Percentiles rank a stretch among this genome's conserved stretches.
Conservation (phyloP, 2,329 filamentous ascomycete genomes). For the Fusarium kyushuense region DNA sequence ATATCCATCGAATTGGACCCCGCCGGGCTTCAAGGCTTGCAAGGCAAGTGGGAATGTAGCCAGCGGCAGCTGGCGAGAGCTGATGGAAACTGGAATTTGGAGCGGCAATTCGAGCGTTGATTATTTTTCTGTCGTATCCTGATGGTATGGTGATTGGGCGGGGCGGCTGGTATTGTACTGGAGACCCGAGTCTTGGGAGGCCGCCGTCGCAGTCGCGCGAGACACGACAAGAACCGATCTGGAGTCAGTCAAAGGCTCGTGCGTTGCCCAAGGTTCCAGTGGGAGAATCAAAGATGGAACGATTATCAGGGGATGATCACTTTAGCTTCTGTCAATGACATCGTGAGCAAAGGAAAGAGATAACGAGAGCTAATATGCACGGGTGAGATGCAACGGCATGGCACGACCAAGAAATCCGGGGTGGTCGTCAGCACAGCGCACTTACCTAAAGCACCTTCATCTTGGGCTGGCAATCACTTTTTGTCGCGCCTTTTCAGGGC, state of each 20-base stretch:
- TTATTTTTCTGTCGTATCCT: conserved; percentile 32
- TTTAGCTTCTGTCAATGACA: conserved; percentile 36
- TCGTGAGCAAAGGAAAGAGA: conserved; percentile 32
- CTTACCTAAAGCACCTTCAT: conserved; percentile 18
- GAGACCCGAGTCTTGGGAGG: conserved; percentile 40
- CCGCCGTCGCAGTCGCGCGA: conserved; percentile 44
- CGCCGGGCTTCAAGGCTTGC: conserved; percentile 22
- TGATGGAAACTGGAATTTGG: conserved; percentile 31
- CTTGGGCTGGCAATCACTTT: conserved; percentile 35
- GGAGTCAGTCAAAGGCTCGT: conserved; percentile 38
- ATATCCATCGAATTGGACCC: conserved; percentile 40
- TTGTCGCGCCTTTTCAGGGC: conserved; percentile 34
- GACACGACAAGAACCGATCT: conserved; percentile 26
- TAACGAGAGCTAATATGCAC: conserved; percentile 22
- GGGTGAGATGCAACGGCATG: conserved; percentile 29
- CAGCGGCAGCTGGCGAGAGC: conserved; percentile 43
- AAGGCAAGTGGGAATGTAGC: conserved; percentile 23
- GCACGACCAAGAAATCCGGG: conserved; percentile 35
- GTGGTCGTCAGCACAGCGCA: conserved; percentile 36
- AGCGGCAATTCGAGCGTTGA: conserved; percentile 24
- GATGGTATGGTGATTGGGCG: conserved; percentile 33
- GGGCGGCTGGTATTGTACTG: conserved; percentile 36
- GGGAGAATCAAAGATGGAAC: conserved; percentile 16
- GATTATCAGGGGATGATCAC: conserved; percentile 21
- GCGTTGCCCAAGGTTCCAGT: conserved; percentile 20